Conservation (phyloP, 495 filamentous ascomycete genomes). For the Talaromyces nanjingensis region DNA sequence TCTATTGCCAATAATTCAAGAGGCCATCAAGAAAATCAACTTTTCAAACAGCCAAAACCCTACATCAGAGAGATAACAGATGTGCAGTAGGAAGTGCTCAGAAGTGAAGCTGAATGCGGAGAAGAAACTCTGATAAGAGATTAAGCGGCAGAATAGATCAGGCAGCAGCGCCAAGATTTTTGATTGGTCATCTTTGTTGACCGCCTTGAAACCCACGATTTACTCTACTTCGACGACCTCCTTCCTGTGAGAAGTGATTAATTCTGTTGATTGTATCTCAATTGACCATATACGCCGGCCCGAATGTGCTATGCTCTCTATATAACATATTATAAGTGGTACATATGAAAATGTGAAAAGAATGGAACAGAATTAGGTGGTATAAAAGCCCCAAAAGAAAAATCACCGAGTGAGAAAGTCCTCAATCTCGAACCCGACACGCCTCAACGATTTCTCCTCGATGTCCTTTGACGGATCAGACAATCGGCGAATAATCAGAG, state of each 20-base stretch:
- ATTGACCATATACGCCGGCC: not conserved
- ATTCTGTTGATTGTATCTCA: not conserved
- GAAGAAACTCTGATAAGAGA: slow-evolving; percentile 4
- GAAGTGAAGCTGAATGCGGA: not conserved
- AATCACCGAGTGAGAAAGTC: slow-evolving; percentile 58
- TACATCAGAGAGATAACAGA: not conserved
- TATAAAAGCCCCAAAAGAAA: not conserved
- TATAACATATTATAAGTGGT: not conserved
- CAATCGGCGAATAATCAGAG: slow-evolving; percentile 51
- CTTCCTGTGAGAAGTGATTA: not conserved
- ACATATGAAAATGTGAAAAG: not conserved
- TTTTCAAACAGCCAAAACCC: not conserved
- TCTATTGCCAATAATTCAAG: not conserved
- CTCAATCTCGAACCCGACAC: slow-evolving; percentile 75
- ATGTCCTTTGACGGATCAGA: slow-evolving; percentile 31
- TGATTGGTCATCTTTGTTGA: not conserved
- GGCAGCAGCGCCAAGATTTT: not conserved
- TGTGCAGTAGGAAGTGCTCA: not conserved
- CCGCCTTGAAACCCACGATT: not conserved
- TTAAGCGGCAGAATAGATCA: slow-evolving; percentile 6
- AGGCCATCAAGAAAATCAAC: not conserved
- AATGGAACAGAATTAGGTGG: not conserved
- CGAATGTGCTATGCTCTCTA: not conserved
- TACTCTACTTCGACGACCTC: not conserved
- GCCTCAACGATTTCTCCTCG: slow-evolving; percentile 59